These are phyloP conservation scores for Ogataea parapolymorpha DNA, from an alignment of 805 yeast genomes.

Conservation along the genomic window DNA sequence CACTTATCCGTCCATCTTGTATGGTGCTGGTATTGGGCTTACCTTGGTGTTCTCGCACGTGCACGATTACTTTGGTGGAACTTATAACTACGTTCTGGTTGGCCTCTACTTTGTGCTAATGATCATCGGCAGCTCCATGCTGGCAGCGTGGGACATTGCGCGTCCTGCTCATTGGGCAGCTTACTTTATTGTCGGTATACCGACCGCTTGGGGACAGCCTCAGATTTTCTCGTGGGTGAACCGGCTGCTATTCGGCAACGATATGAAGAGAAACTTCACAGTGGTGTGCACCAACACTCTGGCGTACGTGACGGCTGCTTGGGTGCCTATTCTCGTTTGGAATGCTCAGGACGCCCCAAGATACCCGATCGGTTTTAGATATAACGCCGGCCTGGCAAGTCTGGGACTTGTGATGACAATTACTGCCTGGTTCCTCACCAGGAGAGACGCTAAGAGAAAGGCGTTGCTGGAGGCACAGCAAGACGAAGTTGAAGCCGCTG, in stretches of 20 bases:
- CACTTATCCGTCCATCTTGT: constrained; percentile 39
- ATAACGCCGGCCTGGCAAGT: constrained; percentile 33
- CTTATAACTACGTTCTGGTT: constrained; percentile 37
- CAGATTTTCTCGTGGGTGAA: constrained; percentile 56
- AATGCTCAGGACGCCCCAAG: constrained; percentile 36
- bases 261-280: constrained; percentile 39
- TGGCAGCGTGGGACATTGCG: constrained; percentile 50
- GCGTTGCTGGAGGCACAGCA: background rate
- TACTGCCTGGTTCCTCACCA: constrained; percentile 23
- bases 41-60: constrained; percentile 36
- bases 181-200: constrained; percentile 48
- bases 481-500: background rate
- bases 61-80: constrained; percentile 37
- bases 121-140: constrained; percentile 40
- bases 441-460: constrained; percentile 20
- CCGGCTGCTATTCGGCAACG: constrained; percentile 41
- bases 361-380: constrained; percentile 37
- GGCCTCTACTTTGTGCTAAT: constrained; percentile 37
- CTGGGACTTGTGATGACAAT: constrained; percentile 33
- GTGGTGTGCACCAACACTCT: constrained; percentile 41
- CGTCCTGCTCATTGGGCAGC: constrained; percentile 47
- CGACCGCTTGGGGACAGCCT: constrained; percentile 53
- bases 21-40: constrained; percentile 38
- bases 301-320: constrained; percentile 41
- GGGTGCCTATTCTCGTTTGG: constrained; percentile 43